These are phyloP conservation scores for Berkeleyomyces basicola DNA, from an alignment of 2,329 filamentous ascomycete genomes.

Conservation along the genomic window DNA sequence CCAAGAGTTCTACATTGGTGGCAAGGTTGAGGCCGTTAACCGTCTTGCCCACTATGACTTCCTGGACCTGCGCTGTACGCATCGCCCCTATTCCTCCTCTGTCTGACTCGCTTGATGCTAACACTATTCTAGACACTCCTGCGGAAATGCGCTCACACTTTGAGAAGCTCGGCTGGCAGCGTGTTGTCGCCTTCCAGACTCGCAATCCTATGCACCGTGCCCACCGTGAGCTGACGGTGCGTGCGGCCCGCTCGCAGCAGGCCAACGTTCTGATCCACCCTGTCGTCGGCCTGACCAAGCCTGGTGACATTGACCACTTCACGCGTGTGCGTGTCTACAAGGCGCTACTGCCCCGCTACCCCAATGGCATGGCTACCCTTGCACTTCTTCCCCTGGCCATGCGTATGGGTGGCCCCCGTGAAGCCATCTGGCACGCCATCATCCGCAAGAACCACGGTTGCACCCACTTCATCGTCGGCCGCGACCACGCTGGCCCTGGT, in stretches of 20 bases:
- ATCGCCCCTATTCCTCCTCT: neutral
- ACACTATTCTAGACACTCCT: conserved; percentile 51
- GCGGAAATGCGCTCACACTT: conserved; percentile 92
- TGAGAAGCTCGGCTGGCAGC: conserved; percentile 97
- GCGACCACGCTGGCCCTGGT: conserved; percentile 93
- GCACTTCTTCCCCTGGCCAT: conserved; percentile 91
- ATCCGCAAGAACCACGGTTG: conserved; percentile 99
- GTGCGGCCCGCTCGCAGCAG: conserved; percentile 85
- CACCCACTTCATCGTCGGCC: conserved; percentile 97
- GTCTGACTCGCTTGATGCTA: conserved; percentile 8
- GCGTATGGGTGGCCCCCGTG: conserved; percentile 96
- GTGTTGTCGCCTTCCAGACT: conserved; percentile 97
- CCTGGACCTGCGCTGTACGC: conserved; percentile 78
- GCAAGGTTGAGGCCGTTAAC: conserved; percentile 90
- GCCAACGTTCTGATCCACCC: conserved; percentile 99
- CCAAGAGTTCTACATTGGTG: conserved; percentile 82
- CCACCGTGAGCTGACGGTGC: conserved; percentile 93
- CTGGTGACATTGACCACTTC: conserved; percentile 98
- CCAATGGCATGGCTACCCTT: conserved; percentile 96
- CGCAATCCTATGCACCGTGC: conserved; percentile 98
- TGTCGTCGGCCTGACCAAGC: conserved; percentile 95
- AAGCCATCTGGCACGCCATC: conserved; percentile 99
- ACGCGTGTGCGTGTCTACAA: conserved; percentile 98
- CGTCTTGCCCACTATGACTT: conserved; percentile 98
- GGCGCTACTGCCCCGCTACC: conserved; percentile 87